Evolutionary conservation across 2,329 filamentous ascomycete species (phyloP).

Genomic region (Tolypocladium pustulatum): DNA sequence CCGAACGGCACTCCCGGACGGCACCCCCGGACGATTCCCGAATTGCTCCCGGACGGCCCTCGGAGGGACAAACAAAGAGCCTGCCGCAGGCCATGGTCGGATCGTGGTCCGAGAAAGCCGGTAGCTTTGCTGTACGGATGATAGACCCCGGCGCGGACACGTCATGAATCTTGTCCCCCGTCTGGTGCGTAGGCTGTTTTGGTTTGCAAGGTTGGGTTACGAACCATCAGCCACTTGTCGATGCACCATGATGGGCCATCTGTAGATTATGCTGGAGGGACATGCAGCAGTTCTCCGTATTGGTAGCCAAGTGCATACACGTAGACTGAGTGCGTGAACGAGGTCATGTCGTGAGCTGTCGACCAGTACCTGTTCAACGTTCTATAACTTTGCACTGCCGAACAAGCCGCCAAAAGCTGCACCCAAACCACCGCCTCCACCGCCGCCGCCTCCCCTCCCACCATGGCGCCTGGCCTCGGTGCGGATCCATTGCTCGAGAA

Average conservation of each 20-base stretch:
- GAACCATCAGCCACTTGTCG: background rate
- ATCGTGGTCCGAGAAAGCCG: too few relatives aligned
- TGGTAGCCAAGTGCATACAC: background rate
- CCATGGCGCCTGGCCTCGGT: slow-evolving; percentile 37
- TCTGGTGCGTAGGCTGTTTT: too few relatives aligned
- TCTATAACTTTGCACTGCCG: slow-evolving; percentile 16
- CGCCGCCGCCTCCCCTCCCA: slow-evolving; percentile 31
- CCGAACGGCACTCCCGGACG: too few relatives aligned
- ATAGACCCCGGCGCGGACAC: too few relatives aligned
- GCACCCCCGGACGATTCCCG: too few relatives aligned
- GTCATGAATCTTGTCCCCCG: too few relatives aligned
- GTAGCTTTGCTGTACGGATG: too few relatives aligned
- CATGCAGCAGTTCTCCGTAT: background rate
- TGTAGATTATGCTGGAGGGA: background rate
- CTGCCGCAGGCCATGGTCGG: too few relatives aligned
- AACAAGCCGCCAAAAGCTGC: slow-evolving; percentile 30
- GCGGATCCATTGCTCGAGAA: slow-evolving; percentile 43
- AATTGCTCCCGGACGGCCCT: too few relatives aligned
- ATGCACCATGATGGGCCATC: background rate
- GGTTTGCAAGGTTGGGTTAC: too few relatives aligned
- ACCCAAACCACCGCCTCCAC: slow-evolving; percentile 16
- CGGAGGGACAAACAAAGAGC: too few relatives aligned
- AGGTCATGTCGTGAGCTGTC: background rate
- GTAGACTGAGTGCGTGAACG: background rate
- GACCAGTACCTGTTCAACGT: background rate